A percentile compares a stretch with the other conserved stretches of the same genome.
phyloP scores from a whole-genome alignment of 176 grass and related monocot genomes.

The Elaeis guineensis region DNA sequence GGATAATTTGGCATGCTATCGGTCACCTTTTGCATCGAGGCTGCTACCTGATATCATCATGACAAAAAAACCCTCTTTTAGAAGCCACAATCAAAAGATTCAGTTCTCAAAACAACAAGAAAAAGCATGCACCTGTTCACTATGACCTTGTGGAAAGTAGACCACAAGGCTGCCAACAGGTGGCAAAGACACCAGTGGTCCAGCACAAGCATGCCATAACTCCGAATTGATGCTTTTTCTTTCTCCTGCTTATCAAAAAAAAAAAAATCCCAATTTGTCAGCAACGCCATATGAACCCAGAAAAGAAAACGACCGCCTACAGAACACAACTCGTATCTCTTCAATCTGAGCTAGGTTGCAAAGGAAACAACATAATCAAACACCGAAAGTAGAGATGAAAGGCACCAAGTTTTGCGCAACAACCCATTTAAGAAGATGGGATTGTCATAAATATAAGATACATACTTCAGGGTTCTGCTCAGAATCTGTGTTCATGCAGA shows the following conservation, averaged over 20 bases:
- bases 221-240: conserved; percentile 90
- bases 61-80: conserved; percentile 2
- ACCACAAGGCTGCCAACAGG: conserved; percentile 82
- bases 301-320: too few species aligned
- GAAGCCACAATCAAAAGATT: neutral
- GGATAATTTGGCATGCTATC: conserved; percentile 80
- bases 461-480: too few species aligned
- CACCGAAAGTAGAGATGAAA: too few species aligned
- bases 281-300: too few species aligned
- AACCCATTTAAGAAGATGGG: too few species aligned
- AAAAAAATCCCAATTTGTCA: neutral
- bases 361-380: too few species aligned
- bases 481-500: too few species aligned
- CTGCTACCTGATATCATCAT: conserved; percentile 55
- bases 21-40: conserved; percentile 90
- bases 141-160: conserved; percentile 97
- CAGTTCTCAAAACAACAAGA: neutral
- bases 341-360: too few species aligned
- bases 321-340: too few species aligned
- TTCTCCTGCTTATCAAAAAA: conserved; percentile 50
- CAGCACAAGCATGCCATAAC: conserved; percentile 95
- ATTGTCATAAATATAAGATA: too few species aligned
- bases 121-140: conserved; percentile 58
- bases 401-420: too few species aligned
- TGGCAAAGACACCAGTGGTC: conserved; percentile 73